Conservation (phyloP, 2,329 filamentous ascomycete species). For the Calonectria montana region DNA sequence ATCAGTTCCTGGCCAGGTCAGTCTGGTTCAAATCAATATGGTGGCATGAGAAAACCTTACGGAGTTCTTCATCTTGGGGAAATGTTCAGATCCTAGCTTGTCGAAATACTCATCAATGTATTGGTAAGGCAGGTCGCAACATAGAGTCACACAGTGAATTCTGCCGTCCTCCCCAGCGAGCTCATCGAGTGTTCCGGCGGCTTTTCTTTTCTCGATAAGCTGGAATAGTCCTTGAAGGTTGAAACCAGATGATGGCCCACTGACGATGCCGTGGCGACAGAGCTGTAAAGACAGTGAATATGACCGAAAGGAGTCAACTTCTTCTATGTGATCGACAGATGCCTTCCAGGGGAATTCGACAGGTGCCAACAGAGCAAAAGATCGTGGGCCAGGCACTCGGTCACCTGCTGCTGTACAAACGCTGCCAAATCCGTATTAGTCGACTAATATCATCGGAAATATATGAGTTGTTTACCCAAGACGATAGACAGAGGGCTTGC, state of each 20-base stretch:
- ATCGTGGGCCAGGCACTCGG: neutral
- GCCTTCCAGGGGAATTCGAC: neutral
- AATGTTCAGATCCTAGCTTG: neutral
- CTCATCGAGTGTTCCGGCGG: neutral
- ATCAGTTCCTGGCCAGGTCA: neutral
- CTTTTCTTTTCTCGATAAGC: neutral
- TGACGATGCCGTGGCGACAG: neutral
- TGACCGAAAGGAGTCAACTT: neutral
- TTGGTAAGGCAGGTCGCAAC: neutral
- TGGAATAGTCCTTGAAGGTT: neutral
- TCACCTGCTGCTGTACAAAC: neutral
- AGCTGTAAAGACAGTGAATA: neutral
- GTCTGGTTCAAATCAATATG: neutral
- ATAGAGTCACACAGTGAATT: neutral
- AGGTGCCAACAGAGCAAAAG: neutral
- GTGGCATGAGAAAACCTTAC: neutral
- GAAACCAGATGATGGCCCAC: neutral
- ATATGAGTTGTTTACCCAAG: neutral
- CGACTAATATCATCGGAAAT: no score
- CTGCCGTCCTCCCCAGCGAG: neutral
- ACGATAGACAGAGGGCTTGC: neutral
- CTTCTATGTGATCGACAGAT: neutral
- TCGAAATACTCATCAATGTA: neutral
- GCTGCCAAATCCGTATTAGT: neutral
- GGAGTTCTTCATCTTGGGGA: neutral